Percentiles rank a stretch among this genome's conserved stretches.
Conservation (phyloP, 441 rosid genomes). For the Flueggea neowawraea region DNA sequence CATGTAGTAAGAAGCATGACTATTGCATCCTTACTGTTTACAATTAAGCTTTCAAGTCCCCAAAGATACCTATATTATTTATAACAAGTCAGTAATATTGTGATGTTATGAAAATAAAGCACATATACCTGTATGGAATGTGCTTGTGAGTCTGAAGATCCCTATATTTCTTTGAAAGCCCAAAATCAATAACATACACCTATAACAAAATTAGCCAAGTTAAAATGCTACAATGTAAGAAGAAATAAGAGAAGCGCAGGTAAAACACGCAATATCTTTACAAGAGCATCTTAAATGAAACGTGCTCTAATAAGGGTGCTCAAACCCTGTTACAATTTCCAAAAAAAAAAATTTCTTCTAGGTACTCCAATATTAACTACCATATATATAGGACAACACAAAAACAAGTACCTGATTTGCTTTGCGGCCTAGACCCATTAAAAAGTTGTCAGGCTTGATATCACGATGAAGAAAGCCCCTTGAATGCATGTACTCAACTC, state of each 20-base stretch:
- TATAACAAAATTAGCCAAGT: slow-evolving; percentile 21
- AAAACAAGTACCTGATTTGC: slow-evolving; percentile 77
- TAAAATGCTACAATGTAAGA: not conserved
- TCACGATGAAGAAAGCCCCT: slow-evolving; percentile 99
- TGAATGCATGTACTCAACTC: slow-evolving; percentile 98
- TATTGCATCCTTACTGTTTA: too few relatives aligned
- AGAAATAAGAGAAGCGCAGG: not conserved
- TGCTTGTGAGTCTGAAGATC: slow-evolving; percentile 99
- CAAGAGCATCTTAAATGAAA: not conserved
- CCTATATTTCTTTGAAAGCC: slow-evolving; percentile 96
- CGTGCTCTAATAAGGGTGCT: too few relatives aligned
- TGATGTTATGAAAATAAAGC: slow-evolving; percentile 4
- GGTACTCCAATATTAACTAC: too few relatives aligned
- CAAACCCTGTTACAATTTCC: too few relatives aligned
- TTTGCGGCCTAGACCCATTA: slow-evolving; percentile 98
- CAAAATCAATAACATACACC: slow-evolving; percentile 95
- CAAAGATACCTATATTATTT: not conserved
- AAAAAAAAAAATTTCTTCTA: too few relatives aligned
- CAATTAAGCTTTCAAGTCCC: too few relatives aligned
- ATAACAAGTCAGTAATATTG: not conserved
- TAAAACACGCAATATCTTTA: not conserved
- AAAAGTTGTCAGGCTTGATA: slow-evolving; percentile 97
- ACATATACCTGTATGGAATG: slow-evolving; percentile 82
- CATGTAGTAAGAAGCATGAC: too few relatives aligned
- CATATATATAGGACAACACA: not conserved